Base-by-base conservation (phyloP, 768 basidiomycete genomes). In the Pulveroboletus sp. region DNA sequence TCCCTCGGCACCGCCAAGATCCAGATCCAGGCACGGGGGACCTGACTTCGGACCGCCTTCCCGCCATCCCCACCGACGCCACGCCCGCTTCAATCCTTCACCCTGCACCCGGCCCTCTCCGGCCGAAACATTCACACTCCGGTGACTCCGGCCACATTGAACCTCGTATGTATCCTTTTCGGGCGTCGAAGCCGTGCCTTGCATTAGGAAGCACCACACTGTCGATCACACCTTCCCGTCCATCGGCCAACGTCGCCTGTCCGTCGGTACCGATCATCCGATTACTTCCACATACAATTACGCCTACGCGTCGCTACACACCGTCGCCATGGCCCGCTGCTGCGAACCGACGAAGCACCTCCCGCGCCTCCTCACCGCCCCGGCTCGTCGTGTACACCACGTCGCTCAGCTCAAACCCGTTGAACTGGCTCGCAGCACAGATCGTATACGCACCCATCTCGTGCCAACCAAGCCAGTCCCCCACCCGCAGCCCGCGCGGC, bases 401-500 rank as follows among this genome's bases (percentile, higher is more conserved):
- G 33, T 80, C 80, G 71, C 87, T 88, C 40, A 85, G 67, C 61
- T 89, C 80, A 61, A 94, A 94, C 45, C 91, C 92, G 63, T 94
- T 95, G 76, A 97, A 97, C 72, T 85, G 87, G 70, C 90, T 93
- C 45, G 97, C 93, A 0, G 97, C 97, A 63, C 94, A 97, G 51
- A 93, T 73, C n/a, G 97, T 98, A 72, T 99, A 99, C 27, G 97
- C 97, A 25, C 97, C 97, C 97, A 99, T 98, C 65, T 91, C 85
- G 48, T 86, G 85, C 72, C 94, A 99, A n/a, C 87, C 90, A 16
- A 99, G 79, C 97, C 97, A 99, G 66, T 99, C 97, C 7, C 97
- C 97, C 7, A 97, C 93, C 50, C 80, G 77, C 45, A 98, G 75
- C 1, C 77, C 77, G 25, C 69, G 69, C 4, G 90, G 93, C 53